phyloP scores from a whole-genome alignment of 495 filamentous ascomycete genomes.

The Usnea hakonensis region DNA sequence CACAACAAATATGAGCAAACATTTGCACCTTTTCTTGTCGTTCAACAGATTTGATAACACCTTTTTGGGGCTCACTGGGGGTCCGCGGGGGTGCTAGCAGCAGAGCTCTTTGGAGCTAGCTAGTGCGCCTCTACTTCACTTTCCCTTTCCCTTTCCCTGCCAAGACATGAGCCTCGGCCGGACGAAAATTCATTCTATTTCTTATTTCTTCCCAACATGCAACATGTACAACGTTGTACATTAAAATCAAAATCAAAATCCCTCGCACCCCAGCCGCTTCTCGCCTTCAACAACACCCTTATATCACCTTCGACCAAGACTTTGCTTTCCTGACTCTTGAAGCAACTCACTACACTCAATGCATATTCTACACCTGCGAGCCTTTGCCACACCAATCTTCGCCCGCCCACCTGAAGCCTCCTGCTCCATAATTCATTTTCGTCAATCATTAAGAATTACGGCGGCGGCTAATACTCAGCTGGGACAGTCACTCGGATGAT shows the following conservation, averaged over 20 bases:
- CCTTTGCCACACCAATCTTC: not conserved
- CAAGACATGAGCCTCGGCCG: too few relatives aligned
- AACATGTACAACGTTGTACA: too few relatives aligned
- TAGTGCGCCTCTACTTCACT: too few relatives aligned
- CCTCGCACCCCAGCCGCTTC: not conserved
- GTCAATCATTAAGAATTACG: not conserved
- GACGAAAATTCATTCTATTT: not conserved
- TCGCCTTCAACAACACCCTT: not conserved
- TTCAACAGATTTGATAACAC: too few relatives aligned
- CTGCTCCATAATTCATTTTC: not conserved
- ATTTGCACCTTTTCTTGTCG: too few relatives aligned
- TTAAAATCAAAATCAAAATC: not conserved
- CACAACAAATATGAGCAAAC: too few relatives aligned
- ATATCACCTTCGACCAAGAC: not conserved
- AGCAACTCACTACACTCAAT: not conserved
- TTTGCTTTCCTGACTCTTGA: not conserved
- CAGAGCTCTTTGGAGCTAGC: too few relatives aligned
- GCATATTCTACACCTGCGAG: not conserved
- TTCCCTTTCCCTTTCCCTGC: too few relatives aligned
- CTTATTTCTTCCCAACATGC: not conserved
- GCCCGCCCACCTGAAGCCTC: not conserved
- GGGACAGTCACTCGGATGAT: slow-evolving; percentile 45
- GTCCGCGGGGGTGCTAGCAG: too few relatives aligned
- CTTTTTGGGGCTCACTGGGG: too few relatives aligned
- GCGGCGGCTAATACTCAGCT: slow-evolving; percentile 12